Base-by-base conservation (phyloP, 306 rosid species). In the Castanospermum australe region DNA sequence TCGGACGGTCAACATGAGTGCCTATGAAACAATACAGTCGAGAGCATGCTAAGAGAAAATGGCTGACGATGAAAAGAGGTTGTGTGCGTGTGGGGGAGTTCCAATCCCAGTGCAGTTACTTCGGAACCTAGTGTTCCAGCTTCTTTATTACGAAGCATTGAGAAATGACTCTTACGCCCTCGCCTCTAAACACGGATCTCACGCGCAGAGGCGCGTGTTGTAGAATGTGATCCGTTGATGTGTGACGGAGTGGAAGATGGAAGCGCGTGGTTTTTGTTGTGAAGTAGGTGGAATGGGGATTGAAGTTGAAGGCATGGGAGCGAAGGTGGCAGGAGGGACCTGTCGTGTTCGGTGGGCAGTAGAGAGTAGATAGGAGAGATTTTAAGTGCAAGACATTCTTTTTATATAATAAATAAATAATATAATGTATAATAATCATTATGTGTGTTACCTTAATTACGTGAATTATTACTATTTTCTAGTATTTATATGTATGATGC, bases 61-160 rank as follows among this genome's bases (percentile, higher is more conserved):
- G 8, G 20, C 13, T 4, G 18, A 39, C 5, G 24, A 5, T 18
- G 55, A 67, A 33, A 42, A 32, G 79, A 20, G 66, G 76, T 62
- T 78, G 86, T 17, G 87, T 59, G 52, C 80, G 64, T n/a, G n/a
- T n/a, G 77, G 2, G 81, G 75, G 81, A 76, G 86, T 20, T 5
- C 65, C 50, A 67, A 67, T 82, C 83, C 83, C 17, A 41, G 75
- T 18, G 86, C 72, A 72, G 88, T 88, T 84, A 77, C 91, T 91
- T 91, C 76, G 48, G 85, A 85, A 44, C 71, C 83, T 87, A 88
- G 93, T 79, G 88, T 85, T 64, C 70, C 42, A 67, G 67, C 39
- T 59, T 75, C 86, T 79, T 88, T 79, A 83, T 73, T 73, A 77
- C 48, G 13, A 87, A 82, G 84, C 77, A 87, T 83, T 1, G 0